Base-by-base conservation (phyloP, 2,329 filamentous ascomycete species). In the Fusarium abutilonis region DNA sequence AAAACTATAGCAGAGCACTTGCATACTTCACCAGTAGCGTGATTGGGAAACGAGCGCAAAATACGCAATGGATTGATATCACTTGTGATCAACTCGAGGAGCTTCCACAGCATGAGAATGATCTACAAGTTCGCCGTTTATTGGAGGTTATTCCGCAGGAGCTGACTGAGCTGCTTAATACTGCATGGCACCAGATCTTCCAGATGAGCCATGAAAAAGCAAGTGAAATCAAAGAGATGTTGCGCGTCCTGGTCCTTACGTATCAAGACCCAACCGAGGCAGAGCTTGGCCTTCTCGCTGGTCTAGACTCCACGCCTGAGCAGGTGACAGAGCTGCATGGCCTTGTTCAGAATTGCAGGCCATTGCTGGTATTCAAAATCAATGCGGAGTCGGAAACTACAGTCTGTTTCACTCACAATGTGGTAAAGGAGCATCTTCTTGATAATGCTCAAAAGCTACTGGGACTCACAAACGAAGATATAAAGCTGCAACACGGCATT, bases 51-150 rank as follows among this genome's bases (percentile, higher is more conserved):
- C 70, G 78, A 29, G 78, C 78, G 0, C 76, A 78, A 8, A 79
- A 78, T 44, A 78, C 75, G 0, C 77, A 78, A 26, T 79, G 78
- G 78, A 78, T 79, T 26, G 77, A 79, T 23, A 78, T 79, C 4
- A 76, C 77, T 2, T 77, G 74, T 29, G 73, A 78, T 45, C 77
- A 78, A 19, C 73, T 79, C 1, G 69, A 75, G n/a, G 76, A 77
- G 15, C 67, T 79, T 4, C 74, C 77, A 2, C 69, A 73, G 8
- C 69, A 71, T 2, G 70, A 75, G 13, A 76, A 71, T n/a, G 76
- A 79, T 14, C 66, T 79, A 2, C 72, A 70, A 40, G 76, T 79
- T 29, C 75, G 78, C 8, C 72, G 71, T 9, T 63, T 77, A 8
- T 67, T 79, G 3, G 77, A 79, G 40, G 73, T 68, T 2, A 73